Base-by-base conservation (phyloP, 1,284 basidiomycete species). In the Crocinoboletus sp. region DNA sequence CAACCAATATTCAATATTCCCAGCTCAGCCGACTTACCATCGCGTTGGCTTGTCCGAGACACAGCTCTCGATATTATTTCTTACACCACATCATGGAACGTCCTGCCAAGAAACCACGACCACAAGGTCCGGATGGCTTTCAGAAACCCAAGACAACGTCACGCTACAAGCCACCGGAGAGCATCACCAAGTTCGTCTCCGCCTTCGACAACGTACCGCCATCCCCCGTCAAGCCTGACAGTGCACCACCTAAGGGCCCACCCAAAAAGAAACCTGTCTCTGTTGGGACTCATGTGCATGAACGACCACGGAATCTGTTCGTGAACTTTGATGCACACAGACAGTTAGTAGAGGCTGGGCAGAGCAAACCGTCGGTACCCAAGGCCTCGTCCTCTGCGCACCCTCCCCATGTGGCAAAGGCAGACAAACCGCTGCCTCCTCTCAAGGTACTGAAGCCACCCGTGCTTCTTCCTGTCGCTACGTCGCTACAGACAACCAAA, bases 121-220 rank as follows among this genome's bases (percentile, higher is more conserved):
- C 52, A 12, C 60, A 51, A 19, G 60, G 60, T 5, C 64, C 60
- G 0, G 64, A 66, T 10, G 60, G 60, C 20, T 63, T 63, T 27
- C 51, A 52, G 13, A 65, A 52, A 41, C 23, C 60, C 32, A 63
- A 56, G 31, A 29, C 53, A 2, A 38, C 43, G 4, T 39, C 55
- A 39, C 52, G 38, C 25, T 62, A 63, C 45, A 64, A 59, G 28
- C 61, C 58, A n/a, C 57, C 60, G 11, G 51, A 57, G 29, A 57
- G 60, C 28, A 50, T 61, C 50, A 61, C 55, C 39, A 60, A 50
- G 28, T 65, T 66, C 15, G 48, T 64, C 29, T 63, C 62, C 3
- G 39, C 61, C 6, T 66, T 66, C 19, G 58, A 49, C 34, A 7
- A 28, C 7, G 16, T 4, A 20, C 38, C 43, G 7, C 25, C 43